Percentiles rank a stretch among this genome's conserved stretches.
These are phyloP conservation scores for Silene noctiflora DNA, from an alignment of 179 eudicot genomes.

Conservation along the genomic window DNA sequence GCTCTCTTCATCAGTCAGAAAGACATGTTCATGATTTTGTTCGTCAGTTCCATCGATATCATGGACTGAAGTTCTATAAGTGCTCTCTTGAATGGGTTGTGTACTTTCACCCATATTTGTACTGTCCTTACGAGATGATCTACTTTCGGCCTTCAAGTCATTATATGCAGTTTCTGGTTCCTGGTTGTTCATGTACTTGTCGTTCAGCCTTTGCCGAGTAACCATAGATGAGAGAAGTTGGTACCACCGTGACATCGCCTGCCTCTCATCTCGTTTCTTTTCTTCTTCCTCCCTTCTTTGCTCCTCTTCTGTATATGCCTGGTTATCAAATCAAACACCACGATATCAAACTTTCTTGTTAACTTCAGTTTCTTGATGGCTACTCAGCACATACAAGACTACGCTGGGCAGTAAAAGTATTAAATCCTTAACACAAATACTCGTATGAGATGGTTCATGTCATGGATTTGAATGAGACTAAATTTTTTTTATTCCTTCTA, in stretches of 20 bases:
- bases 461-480: too few relatives aligned
- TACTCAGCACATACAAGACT: too few relatives aligned
- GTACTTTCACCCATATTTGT: slow-evolving; percentile 17
- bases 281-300: slow-evolving; percentile 72
- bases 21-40: slow-evolving; percentile 68
- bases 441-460: neutral
- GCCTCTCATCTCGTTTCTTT: slow-evolving; percentile 56
- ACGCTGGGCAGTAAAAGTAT: too few relatives aligned
- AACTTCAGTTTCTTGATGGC: neutral
- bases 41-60: slow-evolving; percentile 41
- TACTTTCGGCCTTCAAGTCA: slow-evolving; percentile 25
- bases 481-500: too few relatives aligned
- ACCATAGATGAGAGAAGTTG: slow-evolving; percentile 86
- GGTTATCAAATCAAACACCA: neutral
- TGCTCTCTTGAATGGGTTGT: slow-evolving; percentile 17
- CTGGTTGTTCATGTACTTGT: slow-evolving; percentile 42
- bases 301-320: slow-evolving; percentile 90
- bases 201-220: slow-evolving; percentile 66
- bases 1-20: slow-evolving; percentile 46
- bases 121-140: slow-evolving; percentile 14
- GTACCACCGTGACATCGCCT: slow-evolving; percentile 83
- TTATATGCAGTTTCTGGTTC: slow-evolving; percentile 29
- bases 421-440: neutral
- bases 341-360: neutral
- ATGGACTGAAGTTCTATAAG: slow-evolving; percentile 17